phyloP scores from a whole-genome alignment of 208 protist genomes.

The Wallacemonas collosoma region DNA sequence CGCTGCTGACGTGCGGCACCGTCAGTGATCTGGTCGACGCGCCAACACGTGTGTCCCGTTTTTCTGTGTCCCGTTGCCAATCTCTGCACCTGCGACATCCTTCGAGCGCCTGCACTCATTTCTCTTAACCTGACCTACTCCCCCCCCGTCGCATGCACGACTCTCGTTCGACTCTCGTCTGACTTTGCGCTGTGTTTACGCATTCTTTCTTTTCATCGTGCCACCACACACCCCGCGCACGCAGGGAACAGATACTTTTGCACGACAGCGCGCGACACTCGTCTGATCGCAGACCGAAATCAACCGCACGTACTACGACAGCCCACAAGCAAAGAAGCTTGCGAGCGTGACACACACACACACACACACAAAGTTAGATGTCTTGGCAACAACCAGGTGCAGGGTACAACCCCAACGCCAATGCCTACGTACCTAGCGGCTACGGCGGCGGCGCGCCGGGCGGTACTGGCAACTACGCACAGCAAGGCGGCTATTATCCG shows the following conservation, averaged over 20 bases:
- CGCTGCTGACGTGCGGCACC: no score
- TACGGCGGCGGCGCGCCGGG: slow-evolving; percentile 10
- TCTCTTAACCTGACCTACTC: no score
- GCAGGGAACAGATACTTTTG: no score
- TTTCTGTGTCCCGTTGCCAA: no score
- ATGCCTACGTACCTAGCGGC: slow-evolving; percentile 13
- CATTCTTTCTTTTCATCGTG: not conserved
- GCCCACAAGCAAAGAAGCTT: not conserved
- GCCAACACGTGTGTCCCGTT: no score
- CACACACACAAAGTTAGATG: slow-evolving; percentile 34
- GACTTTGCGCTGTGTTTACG: not conserved
- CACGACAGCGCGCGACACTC: no score
- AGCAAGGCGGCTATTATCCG: slow-evolving; percentile 34
- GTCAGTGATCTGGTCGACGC: no score
- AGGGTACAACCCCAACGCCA: slow-evolving; percentile 54
- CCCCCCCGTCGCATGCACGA: not conserved
- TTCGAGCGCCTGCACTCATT: no score
- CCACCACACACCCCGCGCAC: no score
- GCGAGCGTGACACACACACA: not conserved
- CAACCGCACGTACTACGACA: not conserved
- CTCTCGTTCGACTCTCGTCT: not conserved
- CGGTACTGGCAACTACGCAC: slow-evolving; percentile 1
- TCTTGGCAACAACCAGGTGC: slow-evolving; percentile 75
- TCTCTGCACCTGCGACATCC: no score
- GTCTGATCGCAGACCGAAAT: not conserved